Evolutionary conservation across 371 early-diverging fungal genomes (phyloP).

Genomic region (Funneliformis caledonium): DNA sequence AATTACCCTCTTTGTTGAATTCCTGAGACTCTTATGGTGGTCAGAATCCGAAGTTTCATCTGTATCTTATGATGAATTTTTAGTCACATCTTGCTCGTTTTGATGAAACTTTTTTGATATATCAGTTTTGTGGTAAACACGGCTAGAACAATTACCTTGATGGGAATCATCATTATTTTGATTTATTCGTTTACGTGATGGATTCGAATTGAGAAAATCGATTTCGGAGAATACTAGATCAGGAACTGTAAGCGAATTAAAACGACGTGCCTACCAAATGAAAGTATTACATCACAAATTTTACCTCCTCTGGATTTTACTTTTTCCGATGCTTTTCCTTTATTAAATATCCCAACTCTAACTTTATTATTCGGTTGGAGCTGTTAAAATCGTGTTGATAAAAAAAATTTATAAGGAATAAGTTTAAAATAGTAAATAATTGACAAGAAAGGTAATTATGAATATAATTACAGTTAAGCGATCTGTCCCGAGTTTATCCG

Average conservation of each 20-base stretch:
- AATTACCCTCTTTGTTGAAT: background rate
- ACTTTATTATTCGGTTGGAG: background rate
- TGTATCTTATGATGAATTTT: background rate
- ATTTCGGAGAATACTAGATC: conserved; percentile 30
- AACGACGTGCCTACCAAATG: background rate
- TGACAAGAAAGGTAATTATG: background rate
- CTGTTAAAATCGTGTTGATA: background rate
- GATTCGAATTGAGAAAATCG: conserved; percentile 12
- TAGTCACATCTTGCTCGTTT: background rate
- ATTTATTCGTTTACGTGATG: background rate
- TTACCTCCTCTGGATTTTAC: conserved; percentile 15
- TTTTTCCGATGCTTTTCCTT: conserved; percentile 30
- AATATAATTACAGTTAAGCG: conserved; percentile 5
- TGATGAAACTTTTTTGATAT: background rate
- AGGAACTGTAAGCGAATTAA: background rate
- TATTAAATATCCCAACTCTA: conserved; percentile 4
- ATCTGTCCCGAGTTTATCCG: conserved; percentile 16
- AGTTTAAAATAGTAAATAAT: background rate
- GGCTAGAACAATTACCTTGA: background rate
- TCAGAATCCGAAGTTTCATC: background rate
- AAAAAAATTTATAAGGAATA: background rate
- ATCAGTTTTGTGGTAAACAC: background rate
- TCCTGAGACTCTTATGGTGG: background rate
- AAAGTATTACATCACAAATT: too few relatives aligned
- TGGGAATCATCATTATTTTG: background rate